Percentiles rank a stretch among this genome's conserved stretches.
phyloP scores from a whole-genome alignment of 2,329 filamentous ascomycete genomes.

The Venturiaceae sp. region DNA sequence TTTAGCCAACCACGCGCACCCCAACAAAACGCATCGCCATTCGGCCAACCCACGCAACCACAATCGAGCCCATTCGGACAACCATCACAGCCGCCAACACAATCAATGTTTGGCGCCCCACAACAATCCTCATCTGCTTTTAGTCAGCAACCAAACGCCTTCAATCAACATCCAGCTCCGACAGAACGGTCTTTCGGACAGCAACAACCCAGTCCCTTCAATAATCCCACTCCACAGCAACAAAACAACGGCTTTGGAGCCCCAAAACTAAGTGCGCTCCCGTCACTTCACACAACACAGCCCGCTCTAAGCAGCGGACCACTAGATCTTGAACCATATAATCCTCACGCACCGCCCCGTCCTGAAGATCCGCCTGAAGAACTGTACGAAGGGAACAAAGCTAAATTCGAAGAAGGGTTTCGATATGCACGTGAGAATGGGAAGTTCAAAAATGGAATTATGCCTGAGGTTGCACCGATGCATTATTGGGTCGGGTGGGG shows the following conservation, averaged over 20 bases:
- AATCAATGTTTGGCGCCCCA: slow-evolving; percentile 11
- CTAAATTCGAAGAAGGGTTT: slow-evolving; percentile 1
- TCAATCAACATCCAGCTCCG: slow-evolving; percentile 11
- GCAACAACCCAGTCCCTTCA: neutral
- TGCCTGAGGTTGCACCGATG: slow-evolving; percentile 6
- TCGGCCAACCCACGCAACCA: slow-evolving; percentile 8
- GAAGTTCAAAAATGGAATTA: slow-evolving; percentile 4
- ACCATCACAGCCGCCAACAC: slow-evolving; percentile 11
- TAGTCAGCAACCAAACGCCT: slow-evolving; percentile 6
- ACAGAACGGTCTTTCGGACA: slow-evolving; percentile 9
- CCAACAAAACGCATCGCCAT: slow-evolving; percentile 3
- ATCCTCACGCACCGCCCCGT: neutral
- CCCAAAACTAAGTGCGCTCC: neutral
- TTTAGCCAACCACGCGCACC: neutral
- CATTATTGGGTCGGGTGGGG: slow-evolving; percentile 7
- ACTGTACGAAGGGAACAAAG: slow-evolving; percentile 1
- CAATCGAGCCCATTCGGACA: slow-evolving; percentile 10
- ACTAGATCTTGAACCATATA: neutral
- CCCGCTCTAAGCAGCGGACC: neutral
- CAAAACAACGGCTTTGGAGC: neutral
- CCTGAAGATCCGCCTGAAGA: slow-evolving; percentile 5
- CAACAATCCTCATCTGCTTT: neutral
- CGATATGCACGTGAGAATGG: neutral
- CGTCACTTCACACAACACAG: neutral
- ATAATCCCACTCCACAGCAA: neutral